These are phyloP conservation scores for Berberis thunbergii DNA, from an alignment of 164 flowering plant species.

Conservation along the genomic window DNA sequence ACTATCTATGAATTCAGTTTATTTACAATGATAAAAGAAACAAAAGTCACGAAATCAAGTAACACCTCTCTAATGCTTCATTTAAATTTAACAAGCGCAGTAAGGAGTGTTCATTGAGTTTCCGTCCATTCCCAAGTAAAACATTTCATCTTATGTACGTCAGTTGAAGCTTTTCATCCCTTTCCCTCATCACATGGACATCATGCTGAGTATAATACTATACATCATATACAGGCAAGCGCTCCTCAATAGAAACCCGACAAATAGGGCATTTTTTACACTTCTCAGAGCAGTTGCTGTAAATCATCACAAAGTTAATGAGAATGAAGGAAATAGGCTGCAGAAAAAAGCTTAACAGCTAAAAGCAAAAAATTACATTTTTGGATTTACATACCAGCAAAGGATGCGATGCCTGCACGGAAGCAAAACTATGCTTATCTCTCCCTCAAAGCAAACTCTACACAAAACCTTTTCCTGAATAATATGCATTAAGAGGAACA, in stretches of 20 bases:
- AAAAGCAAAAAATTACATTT: background rate
- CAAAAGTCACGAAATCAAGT: background rate
- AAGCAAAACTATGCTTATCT: constrained; percentile 67
- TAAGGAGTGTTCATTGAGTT: background rate
- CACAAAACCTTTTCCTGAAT: constrained; percentile 83
- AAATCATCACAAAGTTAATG: constrained; percentile 2
- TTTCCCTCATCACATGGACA: background rate
- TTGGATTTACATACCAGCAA: constrained; percentile 50
- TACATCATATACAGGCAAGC: constrained; percentile 88
- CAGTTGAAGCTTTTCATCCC: background rate
- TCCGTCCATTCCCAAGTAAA: background rate
- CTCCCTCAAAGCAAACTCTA: constrained; percentile 77
- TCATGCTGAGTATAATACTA: constrained; percentile 17
- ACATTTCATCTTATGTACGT: constrained; percentile 2
- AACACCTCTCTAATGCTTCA: constrained; percentile 1
- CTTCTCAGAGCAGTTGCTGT: constrained; percentile 74
- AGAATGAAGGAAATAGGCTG: background rate
- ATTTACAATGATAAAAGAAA: constrained; percentile 1
- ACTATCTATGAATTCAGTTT: background rate
- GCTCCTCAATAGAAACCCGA: constrained; percentile 66
- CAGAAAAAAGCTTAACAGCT: background rate
- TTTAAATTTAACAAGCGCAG: background rate
- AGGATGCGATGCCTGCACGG: constrained; percentile 92
- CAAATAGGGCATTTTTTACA: constrained; percentile 88
- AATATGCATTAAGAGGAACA: constrained; percentile 2